These are phyloP conservation scores for Amoeboaphelidium protococcarum DNA, from an alignment of 371 early-diverging fungal species.

Conservation along the genomic window DNA sequence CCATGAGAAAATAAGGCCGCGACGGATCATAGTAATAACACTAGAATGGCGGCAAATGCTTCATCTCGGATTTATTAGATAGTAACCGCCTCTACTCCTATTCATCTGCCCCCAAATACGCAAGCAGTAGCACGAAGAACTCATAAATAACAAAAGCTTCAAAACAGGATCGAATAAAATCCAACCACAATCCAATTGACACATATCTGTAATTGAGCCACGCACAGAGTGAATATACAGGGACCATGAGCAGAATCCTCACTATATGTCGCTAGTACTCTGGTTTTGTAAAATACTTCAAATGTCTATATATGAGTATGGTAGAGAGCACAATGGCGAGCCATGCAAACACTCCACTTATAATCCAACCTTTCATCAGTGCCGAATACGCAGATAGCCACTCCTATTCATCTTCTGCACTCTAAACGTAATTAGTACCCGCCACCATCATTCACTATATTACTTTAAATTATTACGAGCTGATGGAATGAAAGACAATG, in stretches of 20 bases:
- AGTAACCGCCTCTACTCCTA: too few species aligned
- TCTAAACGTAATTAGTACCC: too few species aligned
- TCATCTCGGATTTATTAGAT: background rate
- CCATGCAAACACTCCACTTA: background rate
- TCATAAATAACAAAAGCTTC: background rate
- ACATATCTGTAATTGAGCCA: background rate
- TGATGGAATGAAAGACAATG: too few species aligned
- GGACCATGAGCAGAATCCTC: background rate
- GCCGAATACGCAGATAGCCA: too few species aligned
- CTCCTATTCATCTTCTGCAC: too few species aligned
- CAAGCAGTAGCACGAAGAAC: background rate
- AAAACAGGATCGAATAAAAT: background rate
- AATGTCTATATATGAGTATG: background rate
- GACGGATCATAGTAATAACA: background rate
- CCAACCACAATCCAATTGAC: background rate
- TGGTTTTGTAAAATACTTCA: background rate
- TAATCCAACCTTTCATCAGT: background rate
- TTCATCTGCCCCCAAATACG: background rate
- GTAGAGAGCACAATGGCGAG: background rate
- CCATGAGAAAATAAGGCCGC: background rate
- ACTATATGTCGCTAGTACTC: background rate
- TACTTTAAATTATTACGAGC: too few species aligned
- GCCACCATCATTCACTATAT: too few species aligned
- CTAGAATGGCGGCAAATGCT: background rate
- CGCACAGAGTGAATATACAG: background rate